Evolutionary conservation across 73 alveolate species (phyloP).

Genomic region (Paraurostyla sp.): DNA sequence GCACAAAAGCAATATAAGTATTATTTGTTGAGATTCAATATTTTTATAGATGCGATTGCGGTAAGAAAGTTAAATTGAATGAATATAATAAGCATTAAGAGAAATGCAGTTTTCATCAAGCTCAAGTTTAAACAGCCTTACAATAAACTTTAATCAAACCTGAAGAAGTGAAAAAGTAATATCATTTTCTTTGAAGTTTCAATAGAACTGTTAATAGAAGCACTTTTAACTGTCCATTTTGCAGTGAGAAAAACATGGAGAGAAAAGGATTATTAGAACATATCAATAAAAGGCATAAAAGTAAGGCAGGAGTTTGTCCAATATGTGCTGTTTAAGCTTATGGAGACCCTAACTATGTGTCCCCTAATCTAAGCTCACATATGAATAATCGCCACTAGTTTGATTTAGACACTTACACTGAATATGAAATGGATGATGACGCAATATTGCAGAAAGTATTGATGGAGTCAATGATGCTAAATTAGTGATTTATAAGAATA

Average conservation of each 20-base stretch:
- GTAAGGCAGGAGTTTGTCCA: slow-evolving; percentile 82
- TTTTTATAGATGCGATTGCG: slow-evolving; percentile 40
- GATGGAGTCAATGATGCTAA: slow-evolving; percentile 25
- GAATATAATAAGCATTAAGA: slow-evolving; percentile 11
- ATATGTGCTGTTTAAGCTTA: slow-evolving; percentile 79
- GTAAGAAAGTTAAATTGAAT: not conserved
- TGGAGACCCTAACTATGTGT: slow-evolving; percentile 88
- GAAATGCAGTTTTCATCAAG: not conserved
- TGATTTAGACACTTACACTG: slow-evolving; percentile 85
- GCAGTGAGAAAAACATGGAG: slow-evolving; percentile 80
- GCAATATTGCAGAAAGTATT: slow-evolving; percentile 80
- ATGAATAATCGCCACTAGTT: slow-evolving; percentile 79
- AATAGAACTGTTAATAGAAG: slow-evolving; percentile 77
- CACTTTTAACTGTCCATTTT: slow-evolving; percentile 87
- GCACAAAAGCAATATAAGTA: not conserved
- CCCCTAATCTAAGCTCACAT: slow-evolving; percentile 77
- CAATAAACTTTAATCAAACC: not conserved
- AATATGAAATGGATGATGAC: slow-evolving; percentile 84
- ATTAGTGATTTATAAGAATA: not conserved
- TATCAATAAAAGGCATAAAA: slow-evolving; percentile 68
- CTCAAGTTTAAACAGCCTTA: not conserved
- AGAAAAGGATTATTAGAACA: slow-evolving; percentile 84
- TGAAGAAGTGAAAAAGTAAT: slow-evolving; percentile 10
- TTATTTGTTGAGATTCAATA: not conserved
- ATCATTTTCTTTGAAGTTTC: too few relatives aligned